A percentile compares a stretch with the other conserved stretches of the same genome.
These are phyloP conservation scores for Anthoceros angustus DNA, from an alignment of 225 moss, liverwort and hornwort species.

Conservation along the genomic window DNA sequence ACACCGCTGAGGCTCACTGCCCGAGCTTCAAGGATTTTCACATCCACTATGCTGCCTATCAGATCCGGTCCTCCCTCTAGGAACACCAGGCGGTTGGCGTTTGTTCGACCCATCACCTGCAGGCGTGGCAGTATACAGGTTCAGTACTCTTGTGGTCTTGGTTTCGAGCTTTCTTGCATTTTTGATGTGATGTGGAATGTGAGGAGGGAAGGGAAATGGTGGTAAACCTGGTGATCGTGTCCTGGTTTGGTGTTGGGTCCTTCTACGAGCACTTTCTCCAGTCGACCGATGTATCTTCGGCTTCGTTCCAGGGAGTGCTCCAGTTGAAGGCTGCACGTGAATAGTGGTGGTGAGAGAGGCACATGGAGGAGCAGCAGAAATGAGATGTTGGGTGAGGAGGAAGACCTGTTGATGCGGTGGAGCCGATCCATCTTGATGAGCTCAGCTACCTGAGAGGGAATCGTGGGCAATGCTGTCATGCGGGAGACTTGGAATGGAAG, in stretches of 20 bases:
- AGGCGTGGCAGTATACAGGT: neutral
- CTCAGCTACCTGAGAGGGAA: neutral
- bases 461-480: neutral
- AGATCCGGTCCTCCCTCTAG: neutral
- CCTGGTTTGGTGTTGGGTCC: neutral
- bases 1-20: neutral
- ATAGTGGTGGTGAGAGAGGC: neutral
- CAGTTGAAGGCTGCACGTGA: neutral
- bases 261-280: neutral
- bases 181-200: neutral
- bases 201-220: neutral
- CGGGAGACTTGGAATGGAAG: neutral
- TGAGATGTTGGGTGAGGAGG: neutral
- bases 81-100: neutral
- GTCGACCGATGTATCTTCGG: neutral
- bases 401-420: conserved; percentile 1
- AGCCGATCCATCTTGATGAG: conserved; percentile 1
- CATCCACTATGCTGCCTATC: neutral
- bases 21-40: neutral
- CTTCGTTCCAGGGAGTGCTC: neutral
- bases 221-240: neutral
- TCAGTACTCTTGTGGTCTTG: no score
- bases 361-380: neutral
- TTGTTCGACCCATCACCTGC: neutral
- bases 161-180: neutral